A percentile compares a stretch with the other conserved stretches of the same genome.
Conservation (phyloP, 2,329 filamentous ascomycete genomes). For the Penicillium sp. region DNA sequence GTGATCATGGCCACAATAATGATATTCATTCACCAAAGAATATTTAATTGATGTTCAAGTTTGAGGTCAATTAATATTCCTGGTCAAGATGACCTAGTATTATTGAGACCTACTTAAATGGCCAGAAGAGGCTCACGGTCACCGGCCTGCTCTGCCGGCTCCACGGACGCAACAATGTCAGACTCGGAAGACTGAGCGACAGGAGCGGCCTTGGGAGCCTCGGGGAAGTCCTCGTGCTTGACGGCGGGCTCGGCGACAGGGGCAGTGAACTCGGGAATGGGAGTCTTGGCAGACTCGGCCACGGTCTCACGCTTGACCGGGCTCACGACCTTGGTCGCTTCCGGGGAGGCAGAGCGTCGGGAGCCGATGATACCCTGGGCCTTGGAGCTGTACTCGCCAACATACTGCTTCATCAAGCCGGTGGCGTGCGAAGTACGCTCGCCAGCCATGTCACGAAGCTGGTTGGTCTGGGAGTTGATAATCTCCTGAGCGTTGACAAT, state of each 20-base stretch:
- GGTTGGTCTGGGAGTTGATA: slow-evolving; percentile 50
- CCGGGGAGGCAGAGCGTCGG: slow-evolving; percentile 30
- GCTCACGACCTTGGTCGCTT: slow-evolving; percentile 23
- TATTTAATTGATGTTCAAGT: not conserved
- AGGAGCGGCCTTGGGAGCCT: slow-evolving; percentile 37
- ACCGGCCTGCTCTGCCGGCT: slow-evolving; percentile 23
- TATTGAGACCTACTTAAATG: slow-evolving; percentile 11
- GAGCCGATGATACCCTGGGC: slow-evolving; percentile 48
- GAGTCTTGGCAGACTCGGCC: slow-evolving; percentile 7
- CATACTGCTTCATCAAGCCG: slow-evolving; percentile 50
- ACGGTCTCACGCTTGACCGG: slow-evolving; percentile 8
- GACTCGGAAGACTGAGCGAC: slow-evolving; percentile 20
- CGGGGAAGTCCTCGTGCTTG: slow-evolving; percentile 45
- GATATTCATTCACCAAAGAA: slow-evolving; percentile 4
- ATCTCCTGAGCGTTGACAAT: slow-evolving; percentile 48
- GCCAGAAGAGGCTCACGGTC: slow-evolving; percentile 32
- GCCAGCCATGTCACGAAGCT: slow-evolving; percentile 52
- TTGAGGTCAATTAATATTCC: not conserved
- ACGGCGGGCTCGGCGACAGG: slow-evolving; percentile 34
- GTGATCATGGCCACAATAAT: slow-evolving; percentile 6
- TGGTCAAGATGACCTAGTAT: not conserved
- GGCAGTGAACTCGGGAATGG: slow-evolving; percentile 11
- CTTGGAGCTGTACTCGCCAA: slow-evolving; percentile 53
- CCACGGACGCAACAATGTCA: slow-evolving; percentile 15
- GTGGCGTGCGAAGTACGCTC: slow-evolving; percentile 53